A percentile compares a stretch with the other conserved stretches of the same genome.
phyloP scores from a whole-genome alignment of 176 grass and related monocot species.

The Aegilops speltoides region DNA sequence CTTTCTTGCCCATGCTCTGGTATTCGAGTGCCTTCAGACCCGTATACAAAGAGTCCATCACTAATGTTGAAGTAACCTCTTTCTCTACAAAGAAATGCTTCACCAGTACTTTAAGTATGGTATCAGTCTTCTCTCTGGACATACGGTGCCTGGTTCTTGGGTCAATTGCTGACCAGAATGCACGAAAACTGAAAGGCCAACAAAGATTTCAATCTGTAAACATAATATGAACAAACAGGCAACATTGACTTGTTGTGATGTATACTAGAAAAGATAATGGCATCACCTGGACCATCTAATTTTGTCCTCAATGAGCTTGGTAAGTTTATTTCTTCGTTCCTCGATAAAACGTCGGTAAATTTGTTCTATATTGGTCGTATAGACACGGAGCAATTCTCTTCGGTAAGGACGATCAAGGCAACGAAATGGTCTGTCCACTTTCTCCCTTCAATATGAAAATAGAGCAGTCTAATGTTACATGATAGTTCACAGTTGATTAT shows the following conservation, averaged over 20 bases:
- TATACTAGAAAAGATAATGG: slow-evolving; percentile 15
- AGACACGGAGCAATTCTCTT: slow-evolving; percentile 90
- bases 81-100: slow-evolving; percentile 95
- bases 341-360: slow-evolving; percentile 86
- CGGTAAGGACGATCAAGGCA: slow-evolving; percentile 86
- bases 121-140: slow-evolving; percentile 75
- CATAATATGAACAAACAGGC: neutral
- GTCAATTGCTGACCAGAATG: slow-evolving; percentile 77
- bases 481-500: slow-evolving; percentile 11
- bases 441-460: slow-evolving; percentile 70
- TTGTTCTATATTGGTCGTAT: slow-evolving; percentile 90
- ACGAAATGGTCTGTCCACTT: slow-evolving; percentile 81
- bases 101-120: slow-evolving; percentile 73
- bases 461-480: slow-evolving; percentile 34
- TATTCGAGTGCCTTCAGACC: slow-evolving; percentile 71
- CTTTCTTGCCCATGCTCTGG: slow-evolving; percentile 66
- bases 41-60: slow-evolving; percentile 87
- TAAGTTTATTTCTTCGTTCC: slow-evolving; percentile 82
- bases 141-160: slow-evolving; percentile 50
- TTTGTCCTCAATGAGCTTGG: slow-evolving; percentile 87
- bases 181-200: slow-evolving; percentile 68
- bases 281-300: slow-evolving; percentile 82
- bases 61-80: slow-evolving; percentile 90
- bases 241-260: neutral
- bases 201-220: slow-evolving; percentile 17